Evolutionary conservation across 202 grass and related monocot genomes (phyloP), one percentile per base, ranked within the genome.

Genomic region (Schoenoplectus tabernaemontani): DNA sequence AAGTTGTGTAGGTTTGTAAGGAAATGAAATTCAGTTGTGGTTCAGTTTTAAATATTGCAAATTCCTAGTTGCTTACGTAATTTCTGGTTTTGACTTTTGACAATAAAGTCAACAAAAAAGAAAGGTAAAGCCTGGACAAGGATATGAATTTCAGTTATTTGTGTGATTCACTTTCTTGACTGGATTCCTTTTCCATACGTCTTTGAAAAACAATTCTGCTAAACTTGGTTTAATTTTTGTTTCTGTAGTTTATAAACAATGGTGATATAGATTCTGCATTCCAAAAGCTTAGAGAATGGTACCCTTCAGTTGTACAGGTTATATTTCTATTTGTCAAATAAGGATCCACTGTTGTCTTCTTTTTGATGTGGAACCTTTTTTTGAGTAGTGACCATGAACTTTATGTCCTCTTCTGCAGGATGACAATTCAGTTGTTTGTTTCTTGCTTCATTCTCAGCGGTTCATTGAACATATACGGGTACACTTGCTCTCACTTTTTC

Each of bases 401-500:
- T n/a, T 64, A n/a, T 80, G 42, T 76, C 36, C 28, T 84, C 38
- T 86, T 37, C 22, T 86, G 82, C 92, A 99, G 96, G 96, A 99
- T 80, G 87, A 96, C 53, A 87, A 79, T 39, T 96, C 96, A 11
- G 81, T 87, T 86, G 84, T 99, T 86, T 99, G 92, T 83, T 96
- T 99, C 87, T 81, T 99, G 78, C 96, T 99, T 57, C 92, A 93
- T 87, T 99, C 92, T 80, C 96, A 99, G 83, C 88, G 85, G 63
- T 99, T 99, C 81, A 93, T 99, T 50, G 96, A 99, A 81, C 89
- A 96, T 86, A 89, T 99, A 57, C 86, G 92, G 88, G 96, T 99
- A 84, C 28, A 16, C 68, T 54, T 28, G n/a, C 13, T 32, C 70
- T 74, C 1, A 22, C 8, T 69, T n/a, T 23, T 3, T 43, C 20